phyloP scores from a whole-genome alignment of 2,329 filamentous ascomycete species.

The Xylariaceae sp. region DNA sequence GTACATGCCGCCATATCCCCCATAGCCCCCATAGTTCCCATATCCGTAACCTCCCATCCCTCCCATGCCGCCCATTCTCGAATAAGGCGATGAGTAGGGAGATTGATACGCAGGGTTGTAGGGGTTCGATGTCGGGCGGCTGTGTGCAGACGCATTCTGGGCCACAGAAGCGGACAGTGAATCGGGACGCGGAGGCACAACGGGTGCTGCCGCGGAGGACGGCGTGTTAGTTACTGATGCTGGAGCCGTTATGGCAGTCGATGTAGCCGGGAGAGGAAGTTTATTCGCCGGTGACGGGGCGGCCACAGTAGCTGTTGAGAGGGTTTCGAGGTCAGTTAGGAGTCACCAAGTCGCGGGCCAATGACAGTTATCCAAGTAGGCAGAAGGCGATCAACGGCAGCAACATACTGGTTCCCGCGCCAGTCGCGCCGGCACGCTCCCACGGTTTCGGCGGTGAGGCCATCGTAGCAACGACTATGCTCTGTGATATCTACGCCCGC shows the following conservation, averaged over 20 bases:
- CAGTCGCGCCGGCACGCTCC: constrained; percentile 72
- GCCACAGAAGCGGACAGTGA: constrained; percentile 76
- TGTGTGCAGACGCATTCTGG: constrained; percentile 81
- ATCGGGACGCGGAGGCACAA: constrained; percentile 74
- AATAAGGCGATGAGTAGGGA: constrained; percentile 43
- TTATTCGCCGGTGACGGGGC: constrained; percentile 40
- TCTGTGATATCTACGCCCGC: constrained; percentile 11
- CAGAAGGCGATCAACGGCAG: constrained; percentile 11
- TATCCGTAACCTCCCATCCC: constrained; percentile 36
- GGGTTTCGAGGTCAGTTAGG: constrained; percentile 30
- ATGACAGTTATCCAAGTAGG: constrained; percentile 11
- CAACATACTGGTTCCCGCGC: constrained; percentile 47
- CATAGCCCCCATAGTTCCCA: constrained; percentile 34
- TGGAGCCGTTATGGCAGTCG: constrained; percentile 37
- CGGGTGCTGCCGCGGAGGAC: constrained; percentile 48
- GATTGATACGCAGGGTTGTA: constrained; percentile 46
- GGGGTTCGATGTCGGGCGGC: constrained; percentile 50
- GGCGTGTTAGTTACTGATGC: constrained; percentile 33
- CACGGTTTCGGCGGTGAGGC: constrained; percentile 94
- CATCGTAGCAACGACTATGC: constrained; percentile 35
- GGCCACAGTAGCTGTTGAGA: constrained; percentile 30
- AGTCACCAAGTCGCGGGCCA: neutral
- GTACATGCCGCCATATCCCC: constrained; percentile 39
- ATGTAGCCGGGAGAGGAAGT: constrained; percentile 37
- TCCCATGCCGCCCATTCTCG: constrained; percentile 31